These are phyloP conservation scores for Fusarium virguliforme DNA, from an alignment of 2,329 filamentous ascomycete species.

Conservation along the genomic window DNA sequence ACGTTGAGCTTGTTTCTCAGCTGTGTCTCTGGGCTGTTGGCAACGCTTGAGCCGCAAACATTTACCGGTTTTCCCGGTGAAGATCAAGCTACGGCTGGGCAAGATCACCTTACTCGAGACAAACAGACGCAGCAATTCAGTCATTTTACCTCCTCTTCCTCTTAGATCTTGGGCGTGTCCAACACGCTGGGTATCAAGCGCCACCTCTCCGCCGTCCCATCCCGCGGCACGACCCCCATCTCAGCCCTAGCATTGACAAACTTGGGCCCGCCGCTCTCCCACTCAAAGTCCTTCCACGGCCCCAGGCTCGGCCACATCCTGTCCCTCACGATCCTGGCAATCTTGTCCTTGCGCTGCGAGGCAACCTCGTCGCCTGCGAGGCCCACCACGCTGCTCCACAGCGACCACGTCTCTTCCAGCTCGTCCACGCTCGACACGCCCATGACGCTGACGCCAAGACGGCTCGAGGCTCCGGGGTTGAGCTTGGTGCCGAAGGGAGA, in stretches of 20 bases:
- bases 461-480: slow-evolving; percentile 40
- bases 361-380: slow-evolving; percentile 60
- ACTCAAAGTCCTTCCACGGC: slow-evolving; percentile 75
- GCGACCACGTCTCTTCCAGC: slow-evolving; percentile 73
- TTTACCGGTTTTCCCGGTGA: neutral
- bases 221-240: slow-evolving; percentile 53
- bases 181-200: slow-evolving; percentile 46
- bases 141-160: slow-evolving; percentile 17
- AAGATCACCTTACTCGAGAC: neutral
- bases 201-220: slow-evolving; percentile 49
- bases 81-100: neutral
- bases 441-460: slow-evolving; percentile 74
- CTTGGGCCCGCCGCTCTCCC: slow-evolving; percentile 71
- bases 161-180: slow-evolving; percentile 52
- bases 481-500: slow-evolving; percentile 60
- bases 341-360: slow-evolving; percentile 51
- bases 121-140: neutral
- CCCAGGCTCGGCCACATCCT: slow-evolving; percentile 72
- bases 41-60: neutral
- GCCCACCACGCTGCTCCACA: slow-evolving; percentile 69
- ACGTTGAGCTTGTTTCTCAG: slow-evolving; percentile 7
- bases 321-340: slow-evolving; percentile 56
- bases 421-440: slow-evolving; percentile 76
- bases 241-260: slow-evolving; percentile 60
- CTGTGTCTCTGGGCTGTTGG: neutral